A percentile compares a stretch with the other conserved stretches of the same genome.
Conservation (phyloP, 1,284 basidiomycete genomes). For the Papiliotrema laurentii region DNA sequence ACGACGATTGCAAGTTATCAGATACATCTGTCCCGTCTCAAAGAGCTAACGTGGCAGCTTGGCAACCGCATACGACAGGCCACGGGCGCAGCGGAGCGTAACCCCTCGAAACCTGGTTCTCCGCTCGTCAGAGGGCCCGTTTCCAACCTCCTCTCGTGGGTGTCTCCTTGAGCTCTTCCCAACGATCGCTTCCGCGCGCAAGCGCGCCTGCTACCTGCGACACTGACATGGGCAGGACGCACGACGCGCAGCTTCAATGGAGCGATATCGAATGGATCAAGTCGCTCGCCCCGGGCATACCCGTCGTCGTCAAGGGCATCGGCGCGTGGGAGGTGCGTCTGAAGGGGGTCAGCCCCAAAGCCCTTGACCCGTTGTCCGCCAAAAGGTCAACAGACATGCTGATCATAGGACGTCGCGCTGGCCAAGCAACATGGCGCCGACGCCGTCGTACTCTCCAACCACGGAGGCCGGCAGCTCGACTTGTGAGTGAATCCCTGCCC, state of each 20-base stretch:
- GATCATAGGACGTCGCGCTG: neutral
- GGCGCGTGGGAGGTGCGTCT: constrained; percentile 44
- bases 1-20: constrained; percentile 43
- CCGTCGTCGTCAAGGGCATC: constrained; percentile 51
- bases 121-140: neutral
- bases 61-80: constrained; percentile 17
- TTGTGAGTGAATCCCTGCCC: constrained; percentile 26
- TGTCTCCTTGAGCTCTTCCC: neutral
- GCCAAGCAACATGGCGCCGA: constrained; percentile 1
- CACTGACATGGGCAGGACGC: too few species aligned
- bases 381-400: too few species aligned
- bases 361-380: too few species aligned
- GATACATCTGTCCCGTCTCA: too few species aligned
- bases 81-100: neutral
- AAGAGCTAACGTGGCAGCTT: constrained; percentile 9
- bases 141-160: neutral
- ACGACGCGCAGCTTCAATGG: constrained; percentile 38
- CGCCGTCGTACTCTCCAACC: constrained; percentile 44
- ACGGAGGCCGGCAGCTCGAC: constrained; percentile 51
- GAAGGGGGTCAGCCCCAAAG: neutral
- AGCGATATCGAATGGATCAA: constrained; percentile 51
- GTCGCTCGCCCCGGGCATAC: constrained; percentile 44
- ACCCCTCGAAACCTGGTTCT: constrained; percentile 3
- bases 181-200: neutral
- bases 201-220: too few species aligned